Conservation (phyloP, 208 protist genomes). For the Endotrypanum monterogeii region DNA sequence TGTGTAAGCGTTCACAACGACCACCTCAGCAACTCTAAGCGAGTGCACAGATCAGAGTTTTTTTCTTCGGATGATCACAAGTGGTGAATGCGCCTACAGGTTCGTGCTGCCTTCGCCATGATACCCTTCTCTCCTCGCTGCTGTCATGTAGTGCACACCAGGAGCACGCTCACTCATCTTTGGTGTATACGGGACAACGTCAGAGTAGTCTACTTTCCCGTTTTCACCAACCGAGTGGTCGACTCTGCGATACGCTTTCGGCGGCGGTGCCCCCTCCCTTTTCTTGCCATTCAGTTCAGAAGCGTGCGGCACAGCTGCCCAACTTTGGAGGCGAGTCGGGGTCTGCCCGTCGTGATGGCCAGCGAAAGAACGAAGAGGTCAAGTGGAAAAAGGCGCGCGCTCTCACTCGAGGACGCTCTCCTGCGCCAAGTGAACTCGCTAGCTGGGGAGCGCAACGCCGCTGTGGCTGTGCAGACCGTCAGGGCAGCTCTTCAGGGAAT, state of each 20-base stretch:
- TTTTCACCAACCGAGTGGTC: neutral
- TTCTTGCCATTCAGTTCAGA: neutral
- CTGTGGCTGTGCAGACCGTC: conserved; percentile 23
- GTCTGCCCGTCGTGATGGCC: neutral
- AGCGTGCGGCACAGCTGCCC: neutral
- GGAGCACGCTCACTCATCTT: neutral
- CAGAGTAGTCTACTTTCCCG: neutral
- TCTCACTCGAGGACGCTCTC: conserved; percentile 21
- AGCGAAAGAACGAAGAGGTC: neutral
- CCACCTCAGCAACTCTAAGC: neutral
- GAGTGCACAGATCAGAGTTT: neutral
- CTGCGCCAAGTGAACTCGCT: conserved; percentile 29
- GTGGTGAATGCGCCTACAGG: neutral
- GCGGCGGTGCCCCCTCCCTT: neutral
- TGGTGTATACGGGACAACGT: neutral
- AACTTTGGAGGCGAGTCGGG: neutral
- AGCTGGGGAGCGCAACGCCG: conserved; percentile 26
- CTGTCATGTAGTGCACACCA: neutral
- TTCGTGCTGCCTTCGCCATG: neutral
- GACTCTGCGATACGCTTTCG: neutral
- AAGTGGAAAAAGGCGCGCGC: neutral
- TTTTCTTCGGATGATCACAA: neutral
- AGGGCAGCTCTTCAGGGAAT: conserved; percentile 10
- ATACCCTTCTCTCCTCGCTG: neutral
- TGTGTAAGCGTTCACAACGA: neutral